Percentiles rank a stretch among this genome's conserved stretches.
These are phyloP conservation scores for Candida tropicalis DNA, from an alignment of 1,139 yeast genomes.

Conservation along the genomic window DNA sequence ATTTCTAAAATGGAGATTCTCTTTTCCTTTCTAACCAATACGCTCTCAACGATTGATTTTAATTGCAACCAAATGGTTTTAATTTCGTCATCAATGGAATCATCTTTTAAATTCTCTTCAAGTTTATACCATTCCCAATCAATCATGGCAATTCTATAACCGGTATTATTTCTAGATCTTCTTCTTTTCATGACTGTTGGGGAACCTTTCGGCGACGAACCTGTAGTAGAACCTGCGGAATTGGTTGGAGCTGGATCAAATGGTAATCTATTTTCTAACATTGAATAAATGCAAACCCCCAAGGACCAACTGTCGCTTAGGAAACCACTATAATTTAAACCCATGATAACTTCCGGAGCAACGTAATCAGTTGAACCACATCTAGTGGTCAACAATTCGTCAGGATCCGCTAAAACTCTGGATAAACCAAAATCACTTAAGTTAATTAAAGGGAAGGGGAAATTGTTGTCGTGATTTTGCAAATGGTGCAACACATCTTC, in stretches of 20 bases:
- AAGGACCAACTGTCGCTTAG: conserved; percentile 93
- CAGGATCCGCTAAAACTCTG: conserved; percentile 57
- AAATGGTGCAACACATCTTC: conserved; percentile 17
- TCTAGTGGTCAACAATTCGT: conserved; percentile 73
- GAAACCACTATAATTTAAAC: conserved; percentile 86
- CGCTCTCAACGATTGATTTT: conserved; percentile 32
- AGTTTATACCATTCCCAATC: conserved; percentile 82
- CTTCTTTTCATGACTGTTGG: conserved; percentile 53
- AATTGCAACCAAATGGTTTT: conserved; percentile 28
- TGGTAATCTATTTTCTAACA: conserved; percentile 84
- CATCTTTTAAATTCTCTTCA: conserved; percentile 9
- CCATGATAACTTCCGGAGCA: conserved; percentile 89
- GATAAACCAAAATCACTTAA: conserved; percentile 90
- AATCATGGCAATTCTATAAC: conserved; percentile 88
- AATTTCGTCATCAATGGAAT: conserved; percentile 20
- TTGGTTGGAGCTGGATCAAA: conserved; percentile 54
- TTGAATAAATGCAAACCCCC: conserved; percentile 84
- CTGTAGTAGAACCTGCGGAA: conserved; percentile 17
- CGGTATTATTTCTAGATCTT: conserved; percentile 59
- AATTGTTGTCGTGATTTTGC: conserved; percentile 7
- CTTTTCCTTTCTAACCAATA: conserved; percentile 44
- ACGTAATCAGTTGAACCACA: conserved; percentile 98
- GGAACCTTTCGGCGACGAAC: conserved; percentile 30
- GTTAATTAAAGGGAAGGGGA: conserved; percentile 36
- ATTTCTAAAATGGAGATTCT: conserved; percentile 23